Evolutionary conservation across 176 grass and related monocot species (phyloP).

Genomic region (Carex cristatella): DNA sequence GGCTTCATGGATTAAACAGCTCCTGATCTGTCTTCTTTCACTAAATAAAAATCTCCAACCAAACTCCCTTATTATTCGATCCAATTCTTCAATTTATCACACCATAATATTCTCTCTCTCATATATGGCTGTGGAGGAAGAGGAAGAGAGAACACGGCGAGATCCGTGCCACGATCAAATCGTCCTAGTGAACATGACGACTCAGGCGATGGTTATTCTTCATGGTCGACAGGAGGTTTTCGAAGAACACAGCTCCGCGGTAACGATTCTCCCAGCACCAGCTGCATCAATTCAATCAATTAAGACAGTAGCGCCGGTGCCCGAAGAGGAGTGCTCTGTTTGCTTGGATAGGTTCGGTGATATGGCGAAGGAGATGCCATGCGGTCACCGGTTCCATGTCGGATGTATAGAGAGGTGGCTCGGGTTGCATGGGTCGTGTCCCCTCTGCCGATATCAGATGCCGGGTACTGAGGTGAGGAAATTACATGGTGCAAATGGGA

Average conservation of each 20-base stretch:
- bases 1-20: background rate
- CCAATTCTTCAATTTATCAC: background rate
- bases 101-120: background rate
- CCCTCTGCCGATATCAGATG: constrained; percentile 52
- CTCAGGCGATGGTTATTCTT: constrained; percentile 18
- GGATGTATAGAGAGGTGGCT: constrained; percentile 74
- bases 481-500: constrained; percentile 18
- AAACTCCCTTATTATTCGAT: background rate
- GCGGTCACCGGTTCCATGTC: constrained; percentile 68
- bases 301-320: constrained; percentile 39
- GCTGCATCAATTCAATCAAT: constrained; percentile 55
- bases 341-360: constrained; percentile 51
- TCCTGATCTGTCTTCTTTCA: background rate
- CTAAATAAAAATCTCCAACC: constrained; percentile 7
- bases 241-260: background rate
- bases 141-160: background rate
- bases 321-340: constrained; percentile 36
- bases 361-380: constrained; percentile 67
- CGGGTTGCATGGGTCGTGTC: constrained; percentile 61
- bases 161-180: background rate
- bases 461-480: constrained; percentile 31
- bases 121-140: background rate
- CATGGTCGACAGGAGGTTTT: background rate
- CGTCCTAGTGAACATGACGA: constrained; percentile 14
- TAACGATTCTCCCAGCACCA: constrained; percentile 43